Evolutionary conservation across 208 protist genomes (phyloP), one percentile per base, ranked within the genome.

Genomic region (Sergeia podlipaevii): DNA sequence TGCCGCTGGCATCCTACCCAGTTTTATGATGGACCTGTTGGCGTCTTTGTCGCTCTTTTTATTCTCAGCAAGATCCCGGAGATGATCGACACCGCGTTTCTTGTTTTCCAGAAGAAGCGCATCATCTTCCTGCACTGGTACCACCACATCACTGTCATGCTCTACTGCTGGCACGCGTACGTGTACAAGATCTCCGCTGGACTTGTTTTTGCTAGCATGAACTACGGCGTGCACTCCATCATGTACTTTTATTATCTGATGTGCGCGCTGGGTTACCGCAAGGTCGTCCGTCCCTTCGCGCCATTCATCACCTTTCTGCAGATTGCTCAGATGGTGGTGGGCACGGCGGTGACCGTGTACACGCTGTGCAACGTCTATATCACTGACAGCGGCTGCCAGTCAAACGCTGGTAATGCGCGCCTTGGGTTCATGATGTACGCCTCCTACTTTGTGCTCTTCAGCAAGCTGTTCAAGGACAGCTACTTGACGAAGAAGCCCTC

Each of bases 221-320:
- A 98, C 70, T 93, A 94, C 70, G 65, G 51, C n/a, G 92, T 98
- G 28, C 96, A 97, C 77, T 75, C 82, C 7, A 67, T 97, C 68
- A 98, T 98, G 94, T 98, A 98, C 70, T 65, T 78, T 2, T 98
- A 97, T 72, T 98, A 96, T 67, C 86, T 90, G 37, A 33, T 95
- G 28, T 82, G 77, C 54, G 69, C 78, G 1, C 76, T 66, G 36
- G 80, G 83, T 8, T 42, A 68, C 41, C 74, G 78, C 65, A 60
- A 75, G 27, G 48, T 77, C 8, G 60, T 90, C 29, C 84, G 87
- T 57, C 77, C 83, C 17, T 71, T 95, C 52, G 86, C 90, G 0
- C 76, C 85, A 2, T 17, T 89, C 37, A 93, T 96, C 56, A 96
- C 91, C 18, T 66, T 57, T n/a, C 53, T 93, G 46, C 91, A 96